phyloP scores from a whole-genome alignment of 495 filamentous ascomycete species.

The Neurospora sublineolata region DNA sequence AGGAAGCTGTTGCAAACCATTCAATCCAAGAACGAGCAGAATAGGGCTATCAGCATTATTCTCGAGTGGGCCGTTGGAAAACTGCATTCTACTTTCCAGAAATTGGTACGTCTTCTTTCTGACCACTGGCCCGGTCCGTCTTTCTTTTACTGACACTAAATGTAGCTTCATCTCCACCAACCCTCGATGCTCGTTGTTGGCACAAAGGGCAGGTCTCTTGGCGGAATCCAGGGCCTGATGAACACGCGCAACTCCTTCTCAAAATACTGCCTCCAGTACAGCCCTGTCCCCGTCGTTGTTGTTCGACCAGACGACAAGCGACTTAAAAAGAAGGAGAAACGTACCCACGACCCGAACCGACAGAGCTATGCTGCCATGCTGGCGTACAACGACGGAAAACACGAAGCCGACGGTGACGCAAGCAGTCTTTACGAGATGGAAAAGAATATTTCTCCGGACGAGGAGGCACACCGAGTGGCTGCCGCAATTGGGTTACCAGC shows the following conservation, averaged over 20 bases:
- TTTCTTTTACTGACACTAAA: not conserved
- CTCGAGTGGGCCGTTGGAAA: conserved; percentile 89
- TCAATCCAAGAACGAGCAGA: conserved; percentile 71
- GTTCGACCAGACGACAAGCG: conserved; percentile 85
- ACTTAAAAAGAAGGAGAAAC: conserved; percentile 83
- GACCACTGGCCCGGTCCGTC: not conserved
- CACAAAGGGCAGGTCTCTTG: conserved; percentile 75
- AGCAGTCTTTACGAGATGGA: conserved; percentile 37
- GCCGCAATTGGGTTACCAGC: conserved; percentile 56
- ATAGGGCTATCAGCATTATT: conserved; percentile 77
- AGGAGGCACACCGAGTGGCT: conserved; percentile 62
- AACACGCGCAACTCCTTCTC: conserved; percentile 74
- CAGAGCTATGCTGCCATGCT: conserved; percentile 75
- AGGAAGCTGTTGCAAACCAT: conserved; percentile 63
- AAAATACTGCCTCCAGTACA: conserved; percentile 93
- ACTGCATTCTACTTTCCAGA: conserved; percentile 82
- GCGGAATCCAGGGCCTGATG: conserved; percentile 81
- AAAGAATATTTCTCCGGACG: conserved; percentile 36
- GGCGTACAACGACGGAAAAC: conserved; percentile 48
- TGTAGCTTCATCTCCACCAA: conserved; percentile 83
- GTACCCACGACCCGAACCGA: conserved; percentile 63
- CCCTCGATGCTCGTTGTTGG: conserved; percentile 93
- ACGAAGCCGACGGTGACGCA: conserved; percentile 40
- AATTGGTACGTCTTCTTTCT: conserved; percentile 53
- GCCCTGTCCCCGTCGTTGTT: conserved; percentile 92